A percentile compares a stretch with the other conserved stretches of the same genome.
These are phyloP conservation scores for Eucalyptus urophylla DNA, from an alignment of 345 rosid genomes.

Conservation along the genomic window DNA sequence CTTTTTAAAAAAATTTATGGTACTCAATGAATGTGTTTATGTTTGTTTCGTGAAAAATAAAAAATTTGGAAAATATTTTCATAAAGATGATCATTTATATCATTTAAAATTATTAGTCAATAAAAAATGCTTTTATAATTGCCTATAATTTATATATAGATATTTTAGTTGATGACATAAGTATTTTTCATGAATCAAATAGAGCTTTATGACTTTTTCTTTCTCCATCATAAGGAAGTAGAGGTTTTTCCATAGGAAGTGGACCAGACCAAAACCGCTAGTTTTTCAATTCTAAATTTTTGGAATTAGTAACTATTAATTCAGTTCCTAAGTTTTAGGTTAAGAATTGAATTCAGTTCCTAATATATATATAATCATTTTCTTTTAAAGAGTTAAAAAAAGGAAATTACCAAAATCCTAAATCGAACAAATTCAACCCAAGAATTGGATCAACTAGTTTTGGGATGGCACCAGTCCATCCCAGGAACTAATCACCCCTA, in stretches of 20 bases:
- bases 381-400: background rate
- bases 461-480: background rate
- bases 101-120: rapidly evolving
- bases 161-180: background rate
- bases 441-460: rapidly evolving
- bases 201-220: too few species aligned
- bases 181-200: rapidly evolving
- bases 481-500: background rate
- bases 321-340: rapidly evolving
- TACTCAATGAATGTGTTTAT: background rate
- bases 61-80: background rate
- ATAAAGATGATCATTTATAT: background rate
- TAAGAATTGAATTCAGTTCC: rapidly evolving
- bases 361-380: too few species aligned
- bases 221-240: background rate
- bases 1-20: background rate
- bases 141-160: background rate
- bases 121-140: rapidly evolving
- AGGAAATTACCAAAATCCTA: rapidly evolving
- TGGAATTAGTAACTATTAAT: too few species aligned
- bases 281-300: too few species aligned
- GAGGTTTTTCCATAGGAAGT: too few species aligned
- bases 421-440: background rate
- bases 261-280: rapidly evolving
- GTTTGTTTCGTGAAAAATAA: rapidly evolving